Conservation (phyloP, 75 land plant species). For the Cryptomeria japonica region DNA sequence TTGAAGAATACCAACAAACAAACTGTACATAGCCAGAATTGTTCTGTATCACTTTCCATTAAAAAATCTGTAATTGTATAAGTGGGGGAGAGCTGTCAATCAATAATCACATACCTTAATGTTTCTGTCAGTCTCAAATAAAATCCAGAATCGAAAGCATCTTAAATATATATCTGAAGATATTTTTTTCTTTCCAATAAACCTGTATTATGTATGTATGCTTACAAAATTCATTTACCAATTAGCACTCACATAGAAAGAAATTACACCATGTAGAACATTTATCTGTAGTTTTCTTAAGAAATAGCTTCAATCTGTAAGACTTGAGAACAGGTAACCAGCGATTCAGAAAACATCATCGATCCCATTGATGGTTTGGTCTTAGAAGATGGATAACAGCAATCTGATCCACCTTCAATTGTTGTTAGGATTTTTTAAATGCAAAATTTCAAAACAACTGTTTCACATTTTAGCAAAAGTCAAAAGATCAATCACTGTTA, state of each 20-base stretch:
- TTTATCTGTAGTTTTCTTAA: background rate
- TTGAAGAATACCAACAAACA: background rate
- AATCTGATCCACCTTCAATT: background rate
- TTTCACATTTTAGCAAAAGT: background rate
- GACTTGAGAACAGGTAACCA: background rate
- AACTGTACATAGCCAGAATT: background rate
- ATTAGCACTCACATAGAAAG: background rate
- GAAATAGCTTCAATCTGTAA: background rate
- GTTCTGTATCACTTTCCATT: slow-evolving; percentile 22
- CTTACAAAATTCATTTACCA: background rate
- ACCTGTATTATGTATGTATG: background rate
- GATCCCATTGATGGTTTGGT: background rate
- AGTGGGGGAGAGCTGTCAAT: slow-evolving; percentile 90
- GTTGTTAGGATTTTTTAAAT: background rate
- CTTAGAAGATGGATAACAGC: background rate
- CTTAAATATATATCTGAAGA: slow-evolving; percentile 81
- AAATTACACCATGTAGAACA: background rate
- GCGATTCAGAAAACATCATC: background rate
- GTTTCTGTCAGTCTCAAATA: slow-evolving; percentile 58
- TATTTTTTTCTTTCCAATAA: background rate
- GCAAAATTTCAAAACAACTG: background rate
- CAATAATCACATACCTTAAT: slow-evolving; percentile 73
- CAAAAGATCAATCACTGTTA: background rate
- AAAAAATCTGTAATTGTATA: slow-evolving; percentile 83
- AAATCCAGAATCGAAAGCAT: slow-evolving; percentile 46